These are phyloP conservation scores for Ceratocystis cacaofunesta DNA, from an alignment of 2,329 filamentous ascomycete genomes.

Conservation along the genomic window DNA sequence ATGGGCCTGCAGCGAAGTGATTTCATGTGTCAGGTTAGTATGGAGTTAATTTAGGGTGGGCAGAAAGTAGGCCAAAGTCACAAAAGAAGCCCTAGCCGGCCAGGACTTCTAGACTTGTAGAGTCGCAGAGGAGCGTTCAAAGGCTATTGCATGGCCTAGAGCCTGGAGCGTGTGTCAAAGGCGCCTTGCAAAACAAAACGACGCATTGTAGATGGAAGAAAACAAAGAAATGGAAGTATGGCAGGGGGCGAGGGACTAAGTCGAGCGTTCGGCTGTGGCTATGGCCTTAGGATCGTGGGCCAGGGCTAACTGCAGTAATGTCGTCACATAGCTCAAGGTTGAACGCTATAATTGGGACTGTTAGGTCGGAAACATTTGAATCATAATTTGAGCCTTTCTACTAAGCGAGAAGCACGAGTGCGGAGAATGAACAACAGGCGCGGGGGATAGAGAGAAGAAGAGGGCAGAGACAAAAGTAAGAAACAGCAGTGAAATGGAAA, in stretches of 20 bases:
- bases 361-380: not conserved
- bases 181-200: not conserved
- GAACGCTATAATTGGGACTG: not conserved
- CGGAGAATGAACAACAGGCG: not conserved
- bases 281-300: not conserved
- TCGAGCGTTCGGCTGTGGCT: not conserved
- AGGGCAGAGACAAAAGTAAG: not conserved
- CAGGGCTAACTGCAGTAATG: not conserved
- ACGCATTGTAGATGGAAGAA: not conserved
- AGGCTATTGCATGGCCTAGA: not conserved
- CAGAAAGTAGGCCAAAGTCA: not conserved
- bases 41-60: not conserved
- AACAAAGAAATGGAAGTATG: not conserved
- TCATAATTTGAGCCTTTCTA: not conserved
- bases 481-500: not conserved
- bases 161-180: not conserved
- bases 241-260: not conserved
- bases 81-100: not conserved
- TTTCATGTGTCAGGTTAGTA: not conserved
- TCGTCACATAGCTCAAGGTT: not conserved
- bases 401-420: conserved; percentile 2
- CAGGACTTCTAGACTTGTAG: not conserved
- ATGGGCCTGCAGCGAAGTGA: not conserved
- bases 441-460: not conserved
- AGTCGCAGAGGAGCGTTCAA: not conserved